These are phyloP conservation scores for Pneumocystis murina DNA, from an alignment of 1,139 yeast species.

Conservation along the genomic window DNA sequence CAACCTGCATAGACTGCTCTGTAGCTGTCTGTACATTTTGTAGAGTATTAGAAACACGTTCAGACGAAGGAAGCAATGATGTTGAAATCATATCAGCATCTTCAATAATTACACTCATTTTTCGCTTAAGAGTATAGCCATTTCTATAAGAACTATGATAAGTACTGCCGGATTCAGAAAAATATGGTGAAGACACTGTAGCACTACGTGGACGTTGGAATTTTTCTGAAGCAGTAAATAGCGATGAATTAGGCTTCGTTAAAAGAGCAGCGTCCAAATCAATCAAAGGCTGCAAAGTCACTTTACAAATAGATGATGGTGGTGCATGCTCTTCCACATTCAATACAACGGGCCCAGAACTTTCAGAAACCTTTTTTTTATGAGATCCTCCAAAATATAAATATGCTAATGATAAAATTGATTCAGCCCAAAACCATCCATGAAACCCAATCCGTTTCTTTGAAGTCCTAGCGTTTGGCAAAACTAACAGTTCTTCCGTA, in stretches of 20 bases:
- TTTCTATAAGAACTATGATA: background rate
- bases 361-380: background rate
- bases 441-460: background rate
- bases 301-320: background rate
- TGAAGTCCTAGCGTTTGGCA: background rate
- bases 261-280: background rate
- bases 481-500: background rate
- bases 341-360: background rate
- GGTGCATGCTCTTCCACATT: background rate
- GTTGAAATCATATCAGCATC: background rate
- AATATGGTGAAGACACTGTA: background rate
- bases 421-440: background rate
- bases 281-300: background rate
- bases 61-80: background rate
- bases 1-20: background rate
- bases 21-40: background rate
- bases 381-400: background rate
- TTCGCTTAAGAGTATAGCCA: background rate
- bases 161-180: background rate
- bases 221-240: background rate
- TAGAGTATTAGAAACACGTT: background rate
- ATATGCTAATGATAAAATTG: background rate
- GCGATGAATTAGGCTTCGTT: background rate
- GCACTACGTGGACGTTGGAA: background rate
- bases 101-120: background rate